Conservation (phyloP, 495 filamentous ascomycete species). For the Cudoniella acicularis region DNA sequence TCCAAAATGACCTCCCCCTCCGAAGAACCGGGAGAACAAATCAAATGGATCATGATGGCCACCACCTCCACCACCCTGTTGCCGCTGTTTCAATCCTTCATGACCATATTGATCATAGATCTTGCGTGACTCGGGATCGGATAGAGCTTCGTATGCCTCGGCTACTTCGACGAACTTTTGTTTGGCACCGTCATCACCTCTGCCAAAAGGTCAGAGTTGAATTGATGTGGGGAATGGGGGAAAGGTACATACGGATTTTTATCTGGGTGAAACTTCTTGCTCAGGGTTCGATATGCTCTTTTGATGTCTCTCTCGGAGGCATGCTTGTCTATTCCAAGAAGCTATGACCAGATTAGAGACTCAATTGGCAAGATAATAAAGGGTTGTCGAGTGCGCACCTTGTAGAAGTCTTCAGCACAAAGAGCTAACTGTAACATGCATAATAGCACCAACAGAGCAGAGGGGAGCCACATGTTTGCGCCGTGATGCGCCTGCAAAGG, state of each 20-base stretch:
- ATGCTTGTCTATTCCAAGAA: conserved; percentile 75
- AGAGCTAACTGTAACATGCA: conserved; percentile 41
- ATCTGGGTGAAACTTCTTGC: conserved; percentile 96
- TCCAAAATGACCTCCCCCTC: conserved; percentile 79
- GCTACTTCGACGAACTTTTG: conserved; percentile 94
- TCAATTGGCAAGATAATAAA: neutral
- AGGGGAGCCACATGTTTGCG: conserved; percentile 25
- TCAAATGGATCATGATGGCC: conserved; percentile 89
- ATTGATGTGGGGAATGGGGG: neutral
- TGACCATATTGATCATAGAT: conserved; percentile 97
- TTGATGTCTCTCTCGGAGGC: conserved; percentile 92
- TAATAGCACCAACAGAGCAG: conserved; percentile 34
- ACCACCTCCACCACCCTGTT: conserved; percentile 62
- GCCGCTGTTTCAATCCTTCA: conserved; percentile 82
- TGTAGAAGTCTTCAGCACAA: conserved; percentile 80
- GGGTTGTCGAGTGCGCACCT: conserved; percentile 40
- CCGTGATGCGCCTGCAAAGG: conserved; percentile 17
- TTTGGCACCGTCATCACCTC: conserved; percentile 72
- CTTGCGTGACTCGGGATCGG: conserved; percentile 71
- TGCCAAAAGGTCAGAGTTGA: conserved; percentile 25
- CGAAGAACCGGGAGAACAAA: conserved; percentile 96
- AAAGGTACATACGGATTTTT: conserved; percentile 94
- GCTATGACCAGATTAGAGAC: conserved; percentile 32
- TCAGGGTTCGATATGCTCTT: conserved; percentile 86
- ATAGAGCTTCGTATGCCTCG: conserved; percentile 94